phyloP scores from a whole-genome alignment of 129 eudicot species.

The Artemisia argyi region DNA sequence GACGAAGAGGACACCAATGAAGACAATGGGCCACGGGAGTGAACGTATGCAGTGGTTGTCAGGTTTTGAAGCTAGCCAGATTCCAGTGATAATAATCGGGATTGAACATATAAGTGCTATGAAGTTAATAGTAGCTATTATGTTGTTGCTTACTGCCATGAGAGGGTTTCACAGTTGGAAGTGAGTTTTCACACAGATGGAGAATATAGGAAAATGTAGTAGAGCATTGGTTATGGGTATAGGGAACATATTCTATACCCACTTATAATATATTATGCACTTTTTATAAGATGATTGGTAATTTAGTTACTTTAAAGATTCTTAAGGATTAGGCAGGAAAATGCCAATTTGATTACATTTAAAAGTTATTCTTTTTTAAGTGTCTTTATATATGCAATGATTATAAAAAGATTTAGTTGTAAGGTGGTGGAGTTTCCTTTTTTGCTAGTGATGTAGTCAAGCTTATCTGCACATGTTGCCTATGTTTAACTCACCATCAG shows the following conservation, averaged over 20 bases:
- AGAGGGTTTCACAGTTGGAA: constrained; percentile 17
- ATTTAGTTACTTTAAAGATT: constrained; percentile 23
- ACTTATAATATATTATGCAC: constrained; percentile 18
- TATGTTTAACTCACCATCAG: neutral
- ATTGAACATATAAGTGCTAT: constrained; percentile 78
- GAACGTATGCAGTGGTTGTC: constrained; percentile 89
- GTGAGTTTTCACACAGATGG: constrained; percentile 23
- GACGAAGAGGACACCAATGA: constrained; percentile 67
- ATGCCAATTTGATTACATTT: neutral
- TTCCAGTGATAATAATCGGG: constrained; percentile 81
- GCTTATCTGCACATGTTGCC: neutral
- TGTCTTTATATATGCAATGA: constrained; percentile 33
- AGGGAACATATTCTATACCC: constrained; percentile 37
- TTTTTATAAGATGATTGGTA: constrained; percentile 21
- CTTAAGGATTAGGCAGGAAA: constrained; percentile 29
- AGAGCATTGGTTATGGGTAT: constrained; percentile 27
- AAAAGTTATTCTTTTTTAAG: constrained; percentile 22
- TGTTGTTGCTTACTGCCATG: constrained; percentile 94
- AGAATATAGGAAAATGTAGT: constrained; percentile 16
- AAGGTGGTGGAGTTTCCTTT: constrained; percentile 28
- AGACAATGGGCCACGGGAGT: constrained; percentile 89
- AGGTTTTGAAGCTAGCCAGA: constrained; percentile 88
- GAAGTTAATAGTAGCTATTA: constrained; percentile 80
- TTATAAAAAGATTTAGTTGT: constrained; percentile 22
- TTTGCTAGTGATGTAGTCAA: constrained; percentile 18